phyloP scores from a whole-genome alignment of 129 eudicot species.

The Kitagawia praeruptora region DNA sequence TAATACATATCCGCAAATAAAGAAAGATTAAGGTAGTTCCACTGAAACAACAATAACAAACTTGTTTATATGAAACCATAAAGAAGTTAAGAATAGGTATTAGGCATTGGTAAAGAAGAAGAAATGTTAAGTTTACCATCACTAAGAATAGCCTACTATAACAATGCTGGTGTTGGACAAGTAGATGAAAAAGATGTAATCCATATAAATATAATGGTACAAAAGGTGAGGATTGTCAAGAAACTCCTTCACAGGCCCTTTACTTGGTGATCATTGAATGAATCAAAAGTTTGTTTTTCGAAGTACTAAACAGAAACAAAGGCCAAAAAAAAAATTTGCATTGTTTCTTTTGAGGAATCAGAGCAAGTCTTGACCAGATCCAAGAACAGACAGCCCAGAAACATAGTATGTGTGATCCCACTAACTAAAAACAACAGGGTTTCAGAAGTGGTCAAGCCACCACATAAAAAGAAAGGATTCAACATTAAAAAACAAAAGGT shows the following conservation, averaged over 20 bases:
- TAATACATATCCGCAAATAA: no score
- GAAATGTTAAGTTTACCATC: not conserved
- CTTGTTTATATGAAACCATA: not conserved
- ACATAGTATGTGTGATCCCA: not conserved
- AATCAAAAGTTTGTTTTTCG: not conserved
- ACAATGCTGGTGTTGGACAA: not conserved
- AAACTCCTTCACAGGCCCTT: not conserved
- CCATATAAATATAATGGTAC: not conserved
- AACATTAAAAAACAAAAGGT: not conserved
- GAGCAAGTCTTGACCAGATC: constrained; percentile 10
- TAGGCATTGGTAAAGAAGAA: not conserved
- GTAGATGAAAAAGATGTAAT: not conserved
- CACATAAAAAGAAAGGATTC: constrained; percentile 1
- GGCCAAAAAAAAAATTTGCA: not conserved
- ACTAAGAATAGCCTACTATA: not conserved
- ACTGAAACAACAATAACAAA: no score
- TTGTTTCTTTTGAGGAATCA: constrained; percentile 1
- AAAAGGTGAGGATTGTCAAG: constrained; percentile 2
- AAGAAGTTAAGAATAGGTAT: not conserved
- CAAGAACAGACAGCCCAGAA: not conserved
- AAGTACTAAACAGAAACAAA: not conserved
- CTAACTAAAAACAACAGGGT: not conserved
- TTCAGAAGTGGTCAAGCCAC: constrained; percentile 1
- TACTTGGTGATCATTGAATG: not conserved
- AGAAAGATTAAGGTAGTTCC: no score